Evolutionary conservation across 2,329 filamentous ascomycete genomes (phyloP).

Genomic region (Berkeleyomyces basicola): DNA sequence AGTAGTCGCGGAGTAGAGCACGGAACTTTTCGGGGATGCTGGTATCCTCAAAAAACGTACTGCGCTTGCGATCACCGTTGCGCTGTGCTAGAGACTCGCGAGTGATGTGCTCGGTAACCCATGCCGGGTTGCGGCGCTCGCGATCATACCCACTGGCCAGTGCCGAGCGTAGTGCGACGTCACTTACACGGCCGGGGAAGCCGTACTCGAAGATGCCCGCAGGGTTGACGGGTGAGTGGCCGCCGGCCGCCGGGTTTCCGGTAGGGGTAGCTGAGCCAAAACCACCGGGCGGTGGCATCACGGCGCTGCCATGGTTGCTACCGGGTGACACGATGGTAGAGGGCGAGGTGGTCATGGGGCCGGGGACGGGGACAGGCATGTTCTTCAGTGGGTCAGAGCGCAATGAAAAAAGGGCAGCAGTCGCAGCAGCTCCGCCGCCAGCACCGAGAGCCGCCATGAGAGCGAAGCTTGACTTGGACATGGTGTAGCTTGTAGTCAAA

Average conservation of each 20-base stretch:
- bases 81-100: conserved; percentile 59
- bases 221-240: conserved; percentile 52
- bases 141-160: conserved; percentile 84
- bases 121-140: conserved; percentile 75
- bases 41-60: conserved; percentile 65
- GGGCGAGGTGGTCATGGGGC: background rate
- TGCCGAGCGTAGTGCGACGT: conserved; percentile 59
- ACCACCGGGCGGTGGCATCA: conserved; percentile 24
- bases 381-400: conserved; percentile 23
- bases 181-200: conserved; percentile 79
- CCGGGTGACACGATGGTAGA: conserved; percentile 16
- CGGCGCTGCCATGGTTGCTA: conserved; percentile 22
- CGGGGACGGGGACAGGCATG: conserved; percentile 21
- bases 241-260: conserved; percentile 18
- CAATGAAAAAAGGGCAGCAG: conserved; percentile 48
- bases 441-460: conserved; percentile 62
- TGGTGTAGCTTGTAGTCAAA: conserved; percentile 23
- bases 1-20: conserved; percentile 84
- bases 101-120: conserved; percentile 95
- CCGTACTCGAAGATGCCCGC: conserved; percentile 68
- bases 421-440: conserved; percentile 58
- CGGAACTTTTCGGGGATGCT: conserved; percentile 72
- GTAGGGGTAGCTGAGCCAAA: conserved; percentile 15
- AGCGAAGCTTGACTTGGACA: conserved; percentile 66
- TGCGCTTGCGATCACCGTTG: conserved; percentile 71